phyloP scores from a whole-genome alignment of 495 filamentous ascomycete genomes.

The Talaromyces proteolyticus region DNA sequence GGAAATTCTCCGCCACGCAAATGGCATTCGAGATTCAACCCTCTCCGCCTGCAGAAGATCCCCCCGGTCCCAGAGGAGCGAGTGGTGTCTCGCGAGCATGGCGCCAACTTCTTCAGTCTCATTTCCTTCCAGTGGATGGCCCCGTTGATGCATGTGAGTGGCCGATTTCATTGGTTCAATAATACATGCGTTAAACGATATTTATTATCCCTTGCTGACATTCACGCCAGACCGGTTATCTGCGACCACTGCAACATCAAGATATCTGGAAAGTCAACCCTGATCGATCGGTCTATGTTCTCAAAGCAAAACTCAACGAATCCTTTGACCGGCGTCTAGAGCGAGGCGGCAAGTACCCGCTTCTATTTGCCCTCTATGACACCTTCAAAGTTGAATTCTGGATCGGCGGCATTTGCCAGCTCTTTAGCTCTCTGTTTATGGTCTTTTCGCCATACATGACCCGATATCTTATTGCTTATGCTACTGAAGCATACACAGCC shows the following conservation, averaged over 20 bases:
- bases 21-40: conserved; percentile 46
- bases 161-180: not conserved
- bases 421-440: conserved; percentile 63
- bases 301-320: conserved; percentile 57
- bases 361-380: conserved; percentile 79
- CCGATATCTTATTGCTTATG: conserved; percentile 73
- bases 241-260: conserved; percentile 72
- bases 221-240: conserved; percentile 53
- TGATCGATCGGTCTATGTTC: conserved; percentile 57
- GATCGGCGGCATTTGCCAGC: conserved; percentile 69
- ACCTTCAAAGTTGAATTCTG: conserved; percentile 83
- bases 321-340: conserved; percentile 62
- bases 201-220: not conserved
- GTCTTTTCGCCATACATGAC: conserved; percentile 70
- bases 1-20: no score
- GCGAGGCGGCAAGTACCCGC: conserved; percentile 64
- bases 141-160: conserved; percentile 46
- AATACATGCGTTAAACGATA: no score
- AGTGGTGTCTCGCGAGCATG: conserved; percentile 43
- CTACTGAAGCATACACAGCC: conserved; percentile 68
- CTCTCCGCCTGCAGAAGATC: conserved; percentile 40
- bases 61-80: conserved; percentile 51
- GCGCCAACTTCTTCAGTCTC: conserved; percentile 46
- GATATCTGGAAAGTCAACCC: conserved; percentile 90
- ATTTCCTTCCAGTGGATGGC: conserved; percentile 57